phyloP scores from a whole-genome alignment of 306 rosid genomes.

The Prunus salicina region DNA sequence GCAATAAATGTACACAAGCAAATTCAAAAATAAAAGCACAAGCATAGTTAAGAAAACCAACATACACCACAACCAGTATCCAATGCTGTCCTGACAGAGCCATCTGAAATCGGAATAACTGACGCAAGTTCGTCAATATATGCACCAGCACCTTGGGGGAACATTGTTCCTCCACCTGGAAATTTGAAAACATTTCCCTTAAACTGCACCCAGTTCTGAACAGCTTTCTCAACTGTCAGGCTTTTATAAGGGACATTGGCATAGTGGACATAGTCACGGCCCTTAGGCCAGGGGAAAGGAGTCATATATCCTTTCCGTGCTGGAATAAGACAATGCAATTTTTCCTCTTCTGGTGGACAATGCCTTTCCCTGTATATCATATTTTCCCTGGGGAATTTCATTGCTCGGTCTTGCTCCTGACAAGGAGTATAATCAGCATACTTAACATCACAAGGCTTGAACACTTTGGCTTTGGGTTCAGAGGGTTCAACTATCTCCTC shows the following conservation, averaged over 20 bases:
- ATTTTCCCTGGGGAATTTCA: conserved; percentile 89
- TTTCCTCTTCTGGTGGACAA: conserved; percentile 80
- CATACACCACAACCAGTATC: conserved; percentile 98
- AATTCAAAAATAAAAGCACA: conserved; percentile 1
- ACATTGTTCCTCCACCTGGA: conserved; percentile 99
- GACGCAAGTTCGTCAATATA: conserved; percentile 89
- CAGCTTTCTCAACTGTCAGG: conserved; percentile 93
- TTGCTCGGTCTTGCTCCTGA: conserved; percentile 96
- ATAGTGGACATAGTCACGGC: conserved; percentile 87
- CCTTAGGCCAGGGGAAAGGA: conserved; percentile 96
- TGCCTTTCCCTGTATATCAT: conserved; percentile 98
- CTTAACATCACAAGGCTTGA: conserved; percentile 68
- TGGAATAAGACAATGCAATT: conserved; percentile 86
- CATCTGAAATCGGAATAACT: conserved; percentile 79
- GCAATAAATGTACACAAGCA: neutral
- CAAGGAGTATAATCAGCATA: conserved; percentile 90
- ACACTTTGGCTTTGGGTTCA: conserved; percentile 54
- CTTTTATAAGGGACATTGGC: conserved; percentile 85
- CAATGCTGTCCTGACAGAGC: conserved; percentile 85
- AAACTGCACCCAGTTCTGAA: conserved; percentile 88
- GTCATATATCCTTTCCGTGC: conserved; percentile 79
- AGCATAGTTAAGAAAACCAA: conserved; percentile 9
- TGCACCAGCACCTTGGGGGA: conserved; percentile 92
- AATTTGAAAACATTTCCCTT: conserved; percentile 88
- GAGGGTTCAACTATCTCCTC: conserved; percentile 46